Evolutionary conservation across 192 early-diverging fungal genomes (phyloP).

Genomic region (Umbelopsis sp.): DNA sequence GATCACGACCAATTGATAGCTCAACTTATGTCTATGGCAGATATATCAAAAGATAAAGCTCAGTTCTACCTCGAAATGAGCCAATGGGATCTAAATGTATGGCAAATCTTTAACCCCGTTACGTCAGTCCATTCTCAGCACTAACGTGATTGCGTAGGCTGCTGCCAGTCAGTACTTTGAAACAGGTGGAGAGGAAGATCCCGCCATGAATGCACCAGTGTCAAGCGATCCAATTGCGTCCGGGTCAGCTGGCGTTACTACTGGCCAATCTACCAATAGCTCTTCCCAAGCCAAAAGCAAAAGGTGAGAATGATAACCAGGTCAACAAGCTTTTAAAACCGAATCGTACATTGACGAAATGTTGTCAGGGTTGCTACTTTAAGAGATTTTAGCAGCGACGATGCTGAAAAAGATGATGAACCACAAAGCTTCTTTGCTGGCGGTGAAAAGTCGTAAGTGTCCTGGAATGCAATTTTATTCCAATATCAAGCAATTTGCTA

Average conservation of each 20-base stretch:
- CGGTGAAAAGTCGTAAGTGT: constrained; percentile 91
- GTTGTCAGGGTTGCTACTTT: constrained; percentile 47
- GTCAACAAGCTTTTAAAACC: not conserved
- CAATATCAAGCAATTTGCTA: not conserved
- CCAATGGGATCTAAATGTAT: constrained; percentile 80
- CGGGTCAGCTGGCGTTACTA: not conserved
- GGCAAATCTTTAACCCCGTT: not conserved
- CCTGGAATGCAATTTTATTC: not conserved
- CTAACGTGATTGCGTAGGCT: constrained; percentile 39
- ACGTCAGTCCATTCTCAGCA: too few relatives aligned
- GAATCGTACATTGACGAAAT: not conserved
- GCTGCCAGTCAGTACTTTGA: constrained; percentile 76
- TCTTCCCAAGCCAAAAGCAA: constrained; percentile 7
- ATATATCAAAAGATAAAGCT: constrained; percentile 59
- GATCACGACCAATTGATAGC: constrained; percentile 60
- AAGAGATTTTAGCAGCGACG: constrained; percentile 41
- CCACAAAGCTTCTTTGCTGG: constrained; percentile 84
- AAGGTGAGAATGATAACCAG: not conserved
- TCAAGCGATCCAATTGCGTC: not conserved
- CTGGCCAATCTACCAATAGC: not conserved
- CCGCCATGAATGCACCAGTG: not conserved
- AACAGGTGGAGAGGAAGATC: constrained; percentile 23
- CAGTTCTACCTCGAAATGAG: constrained; percentile 75
- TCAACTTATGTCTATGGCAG: constrained; percentile 60
- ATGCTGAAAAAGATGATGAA: constrained; percentile 56